Evolutionary conservation across 2,329 filamentous ascomycete species (phyloP).

Genomic region (Fusarium siculi): DNA sequence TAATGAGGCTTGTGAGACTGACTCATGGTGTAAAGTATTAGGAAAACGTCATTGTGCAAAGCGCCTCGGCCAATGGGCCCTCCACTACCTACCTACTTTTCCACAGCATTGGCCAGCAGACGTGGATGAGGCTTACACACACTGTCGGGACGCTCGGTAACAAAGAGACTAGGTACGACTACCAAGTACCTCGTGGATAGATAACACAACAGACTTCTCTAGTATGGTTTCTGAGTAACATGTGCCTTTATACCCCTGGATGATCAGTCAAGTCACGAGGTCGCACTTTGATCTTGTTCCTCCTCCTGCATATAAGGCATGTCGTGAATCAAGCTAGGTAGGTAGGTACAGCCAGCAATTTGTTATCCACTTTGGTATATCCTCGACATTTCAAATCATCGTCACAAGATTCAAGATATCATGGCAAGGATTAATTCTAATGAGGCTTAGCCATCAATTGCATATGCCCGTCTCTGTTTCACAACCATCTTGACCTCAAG

Average conservation of each 20-base stretch:
- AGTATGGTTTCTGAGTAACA: background rate
- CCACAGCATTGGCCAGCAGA: background rate
- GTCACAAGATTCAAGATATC: background rate
- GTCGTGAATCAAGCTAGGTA: background rate
- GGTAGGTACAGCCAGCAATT: background rate
- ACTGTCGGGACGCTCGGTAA: slow-evolving; percentile 20
- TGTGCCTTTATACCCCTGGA: background rate
- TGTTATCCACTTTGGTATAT: background rate
- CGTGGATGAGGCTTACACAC: slow-evolving; percentile 22
- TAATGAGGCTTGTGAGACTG: background rate
- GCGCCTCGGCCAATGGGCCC: background rate
- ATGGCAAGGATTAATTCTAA: background rate
- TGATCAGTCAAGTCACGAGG: background rate
- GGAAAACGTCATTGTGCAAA: slow-evolving; percentile 28
- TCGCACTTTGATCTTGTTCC: background rate
- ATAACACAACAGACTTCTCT: background rate
- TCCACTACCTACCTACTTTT: background rate
- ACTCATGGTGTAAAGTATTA: background rate
- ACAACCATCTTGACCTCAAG: background rate
- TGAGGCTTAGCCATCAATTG: background rate
- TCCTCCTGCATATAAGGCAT: background rate
- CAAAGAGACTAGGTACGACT: background rate
- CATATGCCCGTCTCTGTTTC: background rate
- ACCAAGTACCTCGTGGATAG: background rate
- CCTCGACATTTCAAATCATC: background rate